Evolutionary conservation across 306 rosid genomes (phyloP).

Genomic region (Glycyrrhiza uralensis): DNA sequence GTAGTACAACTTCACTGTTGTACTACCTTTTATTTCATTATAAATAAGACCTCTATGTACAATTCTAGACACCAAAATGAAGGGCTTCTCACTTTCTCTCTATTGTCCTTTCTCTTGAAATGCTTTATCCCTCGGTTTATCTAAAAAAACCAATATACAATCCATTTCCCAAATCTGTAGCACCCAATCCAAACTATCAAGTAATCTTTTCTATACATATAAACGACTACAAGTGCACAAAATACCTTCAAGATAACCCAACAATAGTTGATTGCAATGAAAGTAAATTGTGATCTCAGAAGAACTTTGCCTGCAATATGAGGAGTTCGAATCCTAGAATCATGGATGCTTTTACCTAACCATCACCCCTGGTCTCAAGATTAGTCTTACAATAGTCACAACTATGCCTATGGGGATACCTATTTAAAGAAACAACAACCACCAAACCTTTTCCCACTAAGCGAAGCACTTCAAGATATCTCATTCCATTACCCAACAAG

Average conservation of each 20-base stretch:
- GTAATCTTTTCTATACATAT: neutral
- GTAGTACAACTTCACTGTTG: neutral
- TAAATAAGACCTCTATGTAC: neutral
- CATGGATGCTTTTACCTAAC: neutral
- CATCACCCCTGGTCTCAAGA: neutral
- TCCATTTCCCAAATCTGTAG: neutral
- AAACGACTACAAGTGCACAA: neutral
- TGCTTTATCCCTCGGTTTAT: neutral
- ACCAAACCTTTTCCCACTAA: neutral
- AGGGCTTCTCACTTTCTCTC: neutral
- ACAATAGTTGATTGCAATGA: neutral
- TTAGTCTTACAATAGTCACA: neutral
- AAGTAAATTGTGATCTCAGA: neutral
- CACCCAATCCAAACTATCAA: neutral
- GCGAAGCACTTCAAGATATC: neutral
- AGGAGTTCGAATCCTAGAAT: neutral
- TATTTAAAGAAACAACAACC: neutral
- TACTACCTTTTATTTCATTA: too few species aligned
- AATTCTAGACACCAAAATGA: neutral
- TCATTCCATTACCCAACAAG: neutral
- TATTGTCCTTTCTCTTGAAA: neutral
- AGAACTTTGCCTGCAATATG: neutral
- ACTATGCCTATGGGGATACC: neutral
- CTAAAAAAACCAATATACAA: neutral
- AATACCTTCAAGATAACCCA: neutral